phyloP scores from a whole-genome alignment of 352 stramenopile species.

The Sclerospora graminicola region DNA sequence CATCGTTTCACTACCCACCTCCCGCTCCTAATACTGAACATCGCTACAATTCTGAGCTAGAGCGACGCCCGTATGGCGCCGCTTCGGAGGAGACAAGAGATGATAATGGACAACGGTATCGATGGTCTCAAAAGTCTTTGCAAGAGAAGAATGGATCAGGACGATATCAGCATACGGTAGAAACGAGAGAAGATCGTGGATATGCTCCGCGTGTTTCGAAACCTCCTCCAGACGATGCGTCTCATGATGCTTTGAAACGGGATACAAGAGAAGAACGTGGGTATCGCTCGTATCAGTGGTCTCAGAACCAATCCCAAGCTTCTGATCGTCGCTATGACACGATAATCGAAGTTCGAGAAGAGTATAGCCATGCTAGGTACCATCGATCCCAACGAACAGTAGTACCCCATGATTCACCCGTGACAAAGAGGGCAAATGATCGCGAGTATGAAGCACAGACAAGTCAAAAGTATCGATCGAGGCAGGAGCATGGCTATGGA shows the following conservation, averaged over 20 bases:
- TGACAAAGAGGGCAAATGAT: constrained; percentile 9
- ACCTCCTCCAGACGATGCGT: constrained; percentile 3
- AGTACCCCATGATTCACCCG: background rate
- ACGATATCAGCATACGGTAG: constrained; percentile 3
- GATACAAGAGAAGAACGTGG: constrained; percentile 18
- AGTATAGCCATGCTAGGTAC: constrained; percentile 8
- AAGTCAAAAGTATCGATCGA: constrained; percentile 5
- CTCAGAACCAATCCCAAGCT: constrained; percentile 4
- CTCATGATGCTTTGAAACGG: constrained; percentile 5
- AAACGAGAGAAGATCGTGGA: constrained; percentile 17
- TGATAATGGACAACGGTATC: constrained; percentile 5
- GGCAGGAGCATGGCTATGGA: background rate
- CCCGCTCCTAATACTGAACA: constrained; percentile 11
- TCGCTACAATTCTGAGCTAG: constrained; percentile 4
- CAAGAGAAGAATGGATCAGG: constrained; percentile 2
- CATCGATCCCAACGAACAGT: constrained; percentile 3
- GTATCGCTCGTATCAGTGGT: constrained; percentile 9
- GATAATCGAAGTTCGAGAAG: constrained; percentile 5
- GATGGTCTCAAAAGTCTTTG: constrained; percentile 3
- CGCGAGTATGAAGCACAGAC: constrained; percentile 9
- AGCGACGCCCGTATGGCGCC: constrained; percentile 9
- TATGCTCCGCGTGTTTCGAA: constrained; percentile 9
- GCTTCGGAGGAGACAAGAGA: constrained; percentile 9
- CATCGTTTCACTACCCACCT: constrained; percentile 3
- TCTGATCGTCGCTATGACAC: constrained; percentile 5